These are phyloP conservation scores for Boletus speciosus DNA, from an alignment of 768 basidiomycete genomes.

Conservation along the genomic window DNA sequence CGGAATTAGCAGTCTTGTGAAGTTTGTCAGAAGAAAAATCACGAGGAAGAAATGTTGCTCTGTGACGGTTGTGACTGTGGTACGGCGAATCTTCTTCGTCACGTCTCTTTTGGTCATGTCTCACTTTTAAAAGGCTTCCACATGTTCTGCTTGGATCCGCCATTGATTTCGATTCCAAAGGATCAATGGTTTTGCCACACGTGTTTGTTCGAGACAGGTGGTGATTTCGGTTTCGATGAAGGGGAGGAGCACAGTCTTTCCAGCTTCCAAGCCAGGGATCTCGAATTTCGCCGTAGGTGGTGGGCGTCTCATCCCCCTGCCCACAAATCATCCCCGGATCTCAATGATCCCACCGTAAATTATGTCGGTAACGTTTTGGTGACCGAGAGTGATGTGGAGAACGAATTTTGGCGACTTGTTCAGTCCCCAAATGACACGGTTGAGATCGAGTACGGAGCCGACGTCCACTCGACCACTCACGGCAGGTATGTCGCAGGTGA, in stretches of 20 bases:
- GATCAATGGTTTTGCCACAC: conserved; percentile 96
- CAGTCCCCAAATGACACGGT: conserved; percentile 88
- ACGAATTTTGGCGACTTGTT: conserved; percentile 96
- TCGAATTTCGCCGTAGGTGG: conserved; percentile 87
- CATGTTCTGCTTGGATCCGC: conserved; percentile 95
- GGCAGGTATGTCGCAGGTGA: conserved; percentile 68
- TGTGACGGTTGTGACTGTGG: conserved; percentile 86
- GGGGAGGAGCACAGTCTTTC: conserved; percentile 93
- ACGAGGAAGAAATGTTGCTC: conserved; percentile 87
- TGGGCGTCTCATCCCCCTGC: conserved; percentile 73
- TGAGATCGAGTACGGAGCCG: conserved; percentile 99
- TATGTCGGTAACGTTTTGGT: conserved; percentile 59
- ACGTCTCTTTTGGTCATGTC: conserved; percentile 11
- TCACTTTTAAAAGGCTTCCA: conserved; percentile 70
- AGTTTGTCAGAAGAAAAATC: conserved; percentile 86
- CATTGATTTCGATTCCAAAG: conserved; percentile 78
- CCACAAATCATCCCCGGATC: conserved; percentile 29
- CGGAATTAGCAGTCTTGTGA: conserved; percentile 76
- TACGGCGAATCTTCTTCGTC: conserved; percentile 30
- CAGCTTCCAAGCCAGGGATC: conserved; percentile 88
- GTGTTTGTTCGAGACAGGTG: conserved; percentile 87
- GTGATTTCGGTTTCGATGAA: conserved; percentile 97
- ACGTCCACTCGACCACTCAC: conserved; percentile 95
- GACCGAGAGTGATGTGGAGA: conserved; percentile 90
- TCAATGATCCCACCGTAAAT: conserved; percentile 50